Evolutionary conservation across 179 eudicot genomes (phyloP), one percentile per base, ranked within the genome.

Genomic region (Beta corolliflora): DNA sequence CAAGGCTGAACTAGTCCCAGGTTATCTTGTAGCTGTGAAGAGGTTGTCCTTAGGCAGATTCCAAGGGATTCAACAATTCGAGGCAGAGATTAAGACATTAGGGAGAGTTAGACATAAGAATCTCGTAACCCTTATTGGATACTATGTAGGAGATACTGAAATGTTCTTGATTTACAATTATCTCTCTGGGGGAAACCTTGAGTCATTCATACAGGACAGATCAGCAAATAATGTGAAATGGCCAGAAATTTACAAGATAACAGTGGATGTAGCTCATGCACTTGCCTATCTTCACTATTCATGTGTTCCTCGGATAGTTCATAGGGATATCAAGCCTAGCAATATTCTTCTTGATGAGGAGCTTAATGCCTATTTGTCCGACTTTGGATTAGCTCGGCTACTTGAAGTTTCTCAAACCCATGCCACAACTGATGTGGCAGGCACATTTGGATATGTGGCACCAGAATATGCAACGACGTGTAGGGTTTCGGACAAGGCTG

Each of bases 261-360:
- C 93, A 5, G 82, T 80, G 52, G 90, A 90, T 60, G 85, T 90
- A 72, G 91, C 93, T 9, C 88, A 84, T 71, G 89, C 90, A 53
- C 85, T 89, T 64, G 88, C 88, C 73, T 90, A 81, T 79, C 90
- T 90, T 59, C 93, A 90, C 80, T 87, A 90, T 79, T 83, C 90
- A 58, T 89, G 91, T 80, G 85, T 87, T 76, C 91, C 93, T 8
- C 86, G 88, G 59, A 88, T 89, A 70, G 89, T 89, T 71, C 93
- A 90, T 72, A 86, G 93, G 75, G 93, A 90, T 66, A 89, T 90
- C 48, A 90, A 90, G 81, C 91, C 93, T 64, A 90, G 93, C 89
- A 90, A 91, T 81, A 91, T 91, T 79, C 80, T 88, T 48, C 92
- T 89, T 25, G 92, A 91, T 76, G 89, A 89, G 83, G 89, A 88